Conservation (phyloP, 345 rosid genomes). For the Ailanthus altissimus region DNA sequence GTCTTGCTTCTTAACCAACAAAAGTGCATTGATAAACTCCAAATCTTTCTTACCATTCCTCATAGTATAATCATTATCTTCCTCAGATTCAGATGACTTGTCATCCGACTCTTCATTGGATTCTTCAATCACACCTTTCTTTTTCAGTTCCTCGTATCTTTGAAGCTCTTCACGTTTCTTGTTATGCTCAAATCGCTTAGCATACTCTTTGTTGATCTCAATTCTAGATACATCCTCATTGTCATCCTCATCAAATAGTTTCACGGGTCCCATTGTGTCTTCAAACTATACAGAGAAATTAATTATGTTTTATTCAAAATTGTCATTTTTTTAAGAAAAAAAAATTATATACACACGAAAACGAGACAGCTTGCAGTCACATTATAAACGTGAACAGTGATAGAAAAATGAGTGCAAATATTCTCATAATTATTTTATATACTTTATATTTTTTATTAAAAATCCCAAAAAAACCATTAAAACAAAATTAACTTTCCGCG, state of each 20-base stretch:
- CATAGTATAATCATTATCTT: slow-evolving; percentile 26
- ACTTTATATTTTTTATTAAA: no score
- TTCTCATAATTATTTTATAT: no score
- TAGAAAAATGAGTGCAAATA: no score
- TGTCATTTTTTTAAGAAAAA: no score
- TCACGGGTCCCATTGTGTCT: slow-evolving; percentile 18
- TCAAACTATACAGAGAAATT: background rate
- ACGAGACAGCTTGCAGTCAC: no score
- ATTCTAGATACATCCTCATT: slow-evolving; percentile 41
- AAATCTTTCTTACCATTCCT: slow-evolving; percentile 31
- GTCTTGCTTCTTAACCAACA: slow-evolving; percentile 39
- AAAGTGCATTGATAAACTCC: slow-evolving; percentile 42
- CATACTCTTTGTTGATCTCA: slow-evolving; percentile 58
- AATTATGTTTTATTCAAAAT: background rate
- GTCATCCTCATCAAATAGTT: slow-evolving; percentile 50
- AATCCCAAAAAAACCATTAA: no score
- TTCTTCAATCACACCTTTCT: slow-evolving; percentile 44
- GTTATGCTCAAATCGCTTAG: slow-evolving; percentile 55
- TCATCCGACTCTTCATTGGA: slow-evolving; percentile 29
- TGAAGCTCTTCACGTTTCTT: slow-evolving; percentile 69
- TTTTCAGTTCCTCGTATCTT: slow-evolving; percentile 46
- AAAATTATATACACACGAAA: no score
- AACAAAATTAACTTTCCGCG: no score
- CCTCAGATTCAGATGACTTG: slow-evolving; percentile 18
- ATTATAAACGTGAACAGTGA: no score